Evolutionary conservation across 148 eudicot genomes (phyloP), one percentile per base, ranked within the genome.

Genomic region (Rhododendron molle): DNA sequence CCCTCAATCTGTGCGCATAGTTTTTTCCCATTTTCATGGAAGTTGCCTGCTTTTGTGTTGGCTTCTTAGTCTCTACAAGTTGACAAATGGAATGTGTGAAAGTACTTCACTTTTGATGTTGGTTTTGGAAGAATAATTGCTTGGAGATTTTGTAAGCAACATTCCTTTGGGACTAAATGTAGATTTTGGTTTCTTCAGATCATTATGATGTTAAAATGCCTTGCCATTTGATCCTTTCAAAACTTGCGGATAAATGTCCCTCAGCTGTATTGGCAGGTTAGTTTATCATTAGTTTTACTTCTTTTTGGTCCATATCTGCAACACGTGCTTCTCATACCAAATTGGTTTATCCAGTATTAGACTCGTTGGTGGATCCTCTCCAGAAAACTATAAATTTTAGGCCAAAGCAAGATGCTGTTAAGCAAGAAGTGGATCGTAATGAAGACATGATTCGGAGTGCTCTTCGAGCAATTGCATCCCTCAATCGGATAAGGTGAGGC

Each of bases 121-220:
- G 20, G 43, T 81, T 36, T 20, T 36, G 26, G 81, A 30, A 44
- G 69, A 46, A 47, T 79, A 32, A 47, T 76, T 84, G 82, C 62
- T 58, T 56, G 46, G 44, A 32, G 30, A 58, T n/a, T 36, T 74
- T 30, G 49, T 73, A 62, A 49, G 65, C 21, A 32, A 74, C 9
- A 52, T 7, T 28, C 34, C 43, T 38, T 2, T 34, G 60, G 32
- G 65, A 30, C 74, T 87, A 78, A 87, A 65, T 20, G 44, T 18
- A 1, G 38, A 1, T 67, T 60, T 83, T 47, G 78, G 20, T 84
- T 87, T 67, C 81, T 11, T 76, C 98, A 97, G 99, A 97, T 95
- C 99, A 95, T 92, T 97, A 97, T 91, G 99, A 97, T 90, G 98
- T 97, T 82, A 97, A 97, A 85, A 97, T 95, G 99, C 99, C 99